phyloP scores from a whole-genome alignment of 306 rosid genomes.

The Alnus glutinosa region DNA sequence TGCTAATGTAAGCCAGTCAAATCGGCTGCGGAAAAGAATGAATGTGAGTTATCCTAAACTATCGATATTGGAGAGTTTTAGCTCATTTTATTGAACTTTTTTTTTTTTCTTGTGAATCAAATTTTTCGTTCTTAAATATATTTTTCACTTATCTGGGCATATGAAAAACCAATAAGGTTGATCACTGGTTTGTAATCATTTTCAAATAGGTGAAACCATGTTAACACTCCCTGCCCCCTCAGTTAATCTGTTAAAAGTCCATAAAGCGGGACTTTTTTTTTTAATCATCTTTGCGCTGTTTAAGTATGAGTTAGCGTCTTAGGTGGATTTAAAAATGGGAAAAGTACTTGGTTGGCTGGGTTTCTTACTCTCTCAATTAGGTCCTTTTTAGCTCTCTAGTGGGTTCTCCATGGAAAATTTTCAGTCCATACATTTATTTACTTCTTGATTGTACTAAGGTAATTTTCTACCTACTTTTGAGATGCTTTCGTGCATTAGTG shows the following conservation, averaged over 20 bases:
- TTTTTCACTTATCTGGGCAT: neutral
- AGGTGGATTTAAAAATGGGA: neutral
- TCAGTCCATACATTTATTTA: neutral
- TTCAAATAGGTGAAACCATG: constrained; percentile 1
- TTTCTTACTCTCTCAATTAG: neutral
- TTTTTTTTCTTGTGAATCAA: neutral
- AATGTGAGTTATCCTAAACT: constrained; percentile 48
- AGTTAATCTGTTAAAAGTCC: neutral
- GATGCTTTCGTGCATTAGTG: neutral
- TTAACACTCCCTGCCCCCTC: neutral
- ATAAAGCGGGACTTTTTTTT: neutral
- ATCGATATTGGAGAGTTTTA: neutral
- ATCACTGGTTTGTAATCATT: neutral
- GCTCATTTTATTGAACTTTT: neutral
- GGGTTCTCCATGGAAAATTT: neutral
- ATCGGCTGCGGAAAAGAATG: constrained; percentile 51
- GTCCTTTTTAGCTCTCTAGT: neutral
- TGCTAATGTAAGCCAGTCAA: constrained; percentile 50
- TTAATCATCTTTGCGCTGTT: neutral
- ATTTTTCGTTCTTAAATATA: neutral
- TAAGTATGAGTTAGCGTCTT: neutral
- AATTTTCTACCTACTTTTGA: too few relatives aligned
- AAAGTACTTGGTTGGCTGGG: neutral
- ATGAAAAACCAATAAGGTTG: neutral
- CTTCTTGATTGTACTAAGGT: neutral